These are phyloP conservation scores for Daedaleopsis sinensis DNA, from an alignment of 768 basidiomycete species.

Conservation along the genomic window DNA sequence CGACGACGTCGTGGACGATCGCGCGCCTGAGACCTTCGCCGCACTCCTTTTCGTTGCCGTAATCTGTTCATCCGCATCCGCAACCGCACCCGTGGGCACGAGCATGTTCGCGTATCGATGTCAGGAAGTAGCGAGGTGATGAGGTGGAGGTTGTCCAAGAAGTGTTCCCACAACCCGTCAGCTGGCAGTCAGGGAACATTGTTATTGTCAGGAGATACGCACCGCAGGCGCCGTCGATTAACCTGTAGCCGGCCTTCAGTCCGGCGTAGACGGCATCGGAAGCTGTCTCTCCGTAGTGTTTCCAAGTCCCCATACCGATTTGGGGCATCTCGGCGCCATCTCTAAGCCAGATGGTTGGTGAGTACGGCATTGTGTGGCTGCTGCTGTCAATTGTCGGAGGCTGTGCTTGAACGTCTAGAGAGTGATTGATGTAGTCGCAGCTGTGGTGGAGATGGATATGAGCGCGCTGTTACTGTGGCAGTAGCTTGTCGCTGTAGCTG, in stretches of 20 bases:
- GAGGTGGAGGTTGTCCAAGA: not conserved
- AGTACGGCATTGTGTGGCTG: not conserved
- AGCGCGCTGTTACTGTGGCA: not conserved
- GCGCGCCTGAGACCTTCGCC: constrained; percentile 39
- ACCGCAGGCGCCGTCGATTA: constrained; percentile 27
- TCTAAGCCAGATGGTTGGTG: constrained; percentile 9
- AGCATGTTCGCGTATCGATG: not conserved
- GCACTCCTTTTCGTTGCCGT: constrained; percentile 45
- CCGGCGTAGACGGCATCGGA: constrained; percentile 25
- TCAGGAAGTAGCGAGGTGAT: not conserved
- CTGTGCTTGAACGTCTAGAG: not conserved
- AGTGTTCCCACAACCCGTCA: constrained; percentile 41
- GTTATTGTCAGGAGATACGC: not conserved
- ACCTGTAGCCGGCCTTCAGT: constrained; percentile 25
- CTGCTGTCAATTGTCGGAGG: not conserved
- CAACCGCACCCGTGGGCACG: not conserved
- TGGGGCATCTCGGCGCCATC: constrained; percentile 21
- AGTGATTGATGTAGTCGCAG: not conserved
- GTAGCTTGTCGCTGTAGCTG: not conserved
- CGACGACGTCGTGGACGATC: constrained; percentile 42
- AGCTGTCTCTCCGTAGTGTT: constrained; percentile 22
- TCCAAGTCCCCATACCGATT: constrained; percentile 29
- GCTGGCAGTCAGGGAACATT: not conserved
- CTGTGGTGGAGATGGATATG: not conserved
- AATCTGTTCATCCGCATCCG: constrained; percentile 27